Conservation (phyloP, 371 early-diverging fungal genomes). For the Circinella minor region DNA sequence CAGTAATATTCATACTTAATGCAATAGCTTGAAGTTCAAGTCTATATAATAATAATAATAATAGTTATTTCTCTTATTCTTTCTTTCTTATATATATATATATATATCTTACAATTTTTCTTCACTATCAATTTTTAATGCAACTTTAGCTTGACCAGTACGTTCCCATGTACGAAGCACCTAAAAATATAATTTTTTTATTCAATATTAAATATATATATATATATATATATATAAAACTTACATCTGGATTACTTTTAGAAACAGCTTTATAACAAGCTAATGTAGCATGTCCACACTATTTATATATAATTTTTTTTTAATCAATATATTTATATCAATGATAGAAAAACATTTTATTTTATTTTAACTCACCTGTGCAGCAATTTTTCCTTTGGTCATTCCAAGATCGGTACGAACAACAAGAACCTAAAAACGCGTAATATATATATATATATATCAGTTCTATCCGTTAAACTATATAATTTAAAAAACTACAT, state of each 20-base stretch:
- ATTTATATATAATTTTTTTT: neutral
- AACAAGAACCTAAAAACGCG: slow-evolving; percentile 68
- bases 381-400: slow-evolving; percentile 96
- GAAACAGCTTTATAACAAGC: slow-evolving; percentile 79
- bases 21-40: slow-evolving; percentile 78
- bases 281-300: slow-evolving; percentile 94
- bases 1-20: slow-evolving; percentile 69
- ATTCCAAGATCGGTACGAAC: slow-evolving; percentile 92
- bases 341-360: too few species aligned
- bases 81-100: too few species aligned
- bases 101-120: slow-evolving; percentile 65
- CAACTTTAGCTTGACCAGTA: slow-evolving; percentile 87
- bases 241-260: slow-evolving; percentile 60
- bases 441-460: neutral
- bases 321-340: neutral
- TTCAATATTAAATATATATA: too few species aligned
- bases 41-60: slow-evolving; percentile 38
- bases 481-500: neutral
- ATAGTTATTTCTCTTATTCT: neutral
- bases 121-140: slow-evolving; percentile 80
- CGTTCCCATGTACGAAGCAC: slow-evolving; percentile 77
- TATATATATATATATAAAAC: neutral
- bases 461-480: neutral
- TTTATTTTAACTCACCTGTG: slow-evolving; percentile 83
- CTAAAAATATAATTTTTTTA: slow-evolving; percentile 19